phyloP scores from a whole-genome alignment of 2,329 filamentous ascomycete species.

The Diaporthe citriasiana region DNA sequence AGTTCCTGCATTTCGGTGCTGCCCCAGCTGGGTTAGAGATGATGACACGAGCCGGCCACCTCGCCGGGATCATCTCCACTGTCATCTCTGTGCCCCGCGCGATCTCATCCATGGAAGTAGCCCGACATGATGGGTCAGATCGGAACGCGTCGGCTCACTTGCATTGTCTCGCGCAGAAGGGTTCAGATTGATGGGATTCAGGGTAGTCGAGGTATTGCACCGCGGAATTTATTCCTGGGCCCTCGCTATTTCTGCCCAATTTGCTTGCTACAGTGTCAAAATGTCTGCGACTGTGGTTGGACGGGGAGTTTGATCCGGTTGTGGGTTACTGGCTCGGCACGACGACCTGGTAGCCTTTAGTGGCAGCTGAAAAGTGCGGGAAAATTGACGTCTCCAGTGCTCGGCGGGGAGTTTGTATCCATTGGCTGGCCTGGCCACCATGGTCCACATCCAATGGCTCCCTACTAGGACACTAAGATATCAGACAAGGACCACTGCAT shows the following conservation, averaged over 20 bases:
- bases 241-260: not conserved
- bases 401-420: not conserved
- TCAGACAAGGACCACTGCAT: not conserved
- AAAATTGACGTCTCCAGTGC: slow-evolving; percentile 15
- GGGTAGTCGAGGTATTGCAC: not conserved
- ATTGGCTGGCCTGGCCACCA: not conserved
- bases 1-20: slow-evolving; percentile 26
- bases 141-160: not conserved
- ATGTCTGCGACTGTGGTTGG: slow-evolving; percentile 1
- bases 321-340: not conserved
- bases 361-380: slow-evolving; percentile 5
- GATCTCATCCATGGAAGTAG: not conserved
- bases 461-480: not conserved
- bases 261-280: not conserved
- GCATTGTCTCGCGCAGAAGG: not conserved
- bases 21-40: slow-evolving; percentile 6
- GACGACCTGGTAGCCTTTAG: not conserved
- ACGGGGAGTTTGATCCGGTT: not conserved
- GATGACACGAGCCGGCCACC: not conserved
- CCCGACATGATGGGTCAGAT: slow-evolving; percentile 8
- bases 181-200: not conserved
- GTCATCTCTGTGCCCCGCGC: not conserved
- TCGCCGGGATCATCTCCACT: not conserved
- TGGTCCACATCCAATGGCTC: slow-evolving; percentile 17
- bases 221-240: slow-evolving; percentile 11